Conservation (phyloP, 2,329 filamentous ascomycete genomes). For the Cladorrhinum sp. region DNA sequence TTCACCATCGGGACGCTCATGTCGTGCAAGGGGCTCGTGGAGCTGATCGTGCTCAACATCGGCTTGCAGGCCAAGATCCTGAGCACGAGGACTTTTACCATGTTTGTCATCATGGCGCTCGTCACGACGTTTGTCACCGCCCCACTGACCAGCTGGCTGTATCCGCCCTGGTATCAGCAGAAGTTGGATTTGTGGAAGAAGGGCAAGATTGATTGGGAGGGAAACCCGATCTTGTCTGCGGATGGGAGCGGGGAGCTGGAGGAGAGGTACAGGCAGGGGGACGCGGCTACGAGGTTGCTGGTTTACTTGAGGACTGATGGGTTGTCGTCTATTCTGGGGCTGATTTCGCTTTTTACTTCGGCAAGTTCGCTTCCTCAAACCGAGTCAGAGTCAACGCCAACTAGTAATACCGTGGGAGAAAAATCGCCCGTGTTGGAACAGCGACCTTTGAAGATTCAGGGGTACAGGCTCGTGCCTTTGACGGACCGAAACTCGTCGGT, state of each 20-base stretch:
- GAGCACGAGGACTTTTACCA: slow-evolving; percentile 81
- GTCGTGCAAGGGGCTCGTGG: slow-evolving; percentile 95
- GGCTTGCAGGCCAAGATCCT: slow-evolving; percentile 80
- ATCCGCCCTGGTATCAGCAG: slow-evolving; percentile 62
- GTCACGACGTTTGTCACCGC: slow-evolving; percentile 82
- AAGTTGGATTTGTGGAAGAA: slow-evolving; percentile 60
- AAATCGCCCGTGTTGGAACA: background rate
- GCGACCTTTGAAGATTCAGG: slow-evolving; percentile 59
- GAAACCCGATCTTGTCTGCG: slow-evolving; percentile 38
- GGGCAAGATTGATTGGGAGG: slow-evolving; percentile 86
- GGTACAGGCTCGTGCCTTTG: slow-evolving; percentile 66
- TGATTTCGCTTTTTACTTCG: slow-evolving; percentile 69
- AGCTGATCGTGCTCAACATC: slow-evolving; percentile 86
- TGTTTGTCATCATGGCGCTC: slow-evolving; percentile 92
- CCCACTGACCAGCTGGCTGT: slow-evolving; percentile 68
- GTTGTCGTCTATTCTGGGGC: slow-evolving; percentile 75
- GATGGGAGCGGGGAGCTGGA: slow-evolving; percentile 23
- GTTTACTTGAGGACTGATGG: slow-evolving; percentile 84
- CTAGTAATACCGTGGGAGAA: too few species aligned
- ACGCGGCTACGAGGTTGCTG: slow-evolving; percentile 59
- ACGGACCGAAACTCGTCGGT: slow-evolving; percentile 91
- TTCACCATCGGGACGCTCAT: slow-evolving; percentile 85
- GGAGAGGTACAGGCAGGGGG: slow-evolving; percentile 35
- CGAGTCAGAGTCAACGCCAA: too few species aligned
- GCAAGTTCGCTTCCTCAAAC: background rate